Percentiles rank a stretch among this genome's conserved stretches.
Evolutionary conservation across 441 rosid genomes (phyloP).

Genomic region (Gossypium laxum): DNA sequence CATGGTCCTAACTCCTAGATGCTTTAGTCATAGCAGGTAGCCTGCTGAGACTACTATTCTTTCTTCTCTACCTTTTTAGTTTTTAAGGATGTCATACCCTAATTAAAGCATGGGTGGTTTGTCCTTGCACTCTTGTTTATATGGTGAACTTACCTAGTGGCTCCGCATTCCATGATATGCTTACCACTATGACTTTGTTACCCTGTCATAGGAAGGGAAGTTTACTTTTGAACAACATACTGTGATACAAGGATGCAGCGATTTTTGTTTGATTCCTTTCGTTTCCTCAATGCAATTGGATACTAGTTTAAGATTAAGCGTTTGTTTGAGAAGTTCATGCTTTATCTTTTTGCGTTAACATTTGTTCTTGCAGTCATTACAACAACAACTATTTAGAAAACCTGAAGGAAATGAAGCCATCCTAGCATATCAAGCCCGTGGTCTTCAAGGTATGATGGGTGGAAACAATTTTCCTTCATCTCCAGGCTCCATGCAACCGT

Average conservation of each 20-base stretch:
- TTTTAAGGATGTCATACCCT: background rate
- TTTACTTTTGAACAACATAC: background rate
- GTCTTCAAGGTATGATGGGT: conserved; percentile 65
- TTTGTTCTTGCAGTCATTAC: conserved; percentile 40
- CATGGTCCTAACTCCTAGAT: background rate
- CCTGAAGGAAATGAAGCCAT: conserved; percentile 69
- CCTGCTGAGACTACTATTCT: background rate
- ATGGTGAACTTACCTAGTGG: background rate
- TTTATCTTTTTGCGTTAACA: background rate
- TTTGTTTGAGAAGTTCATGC: background rate
- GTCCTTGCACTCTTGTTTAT: background rate
- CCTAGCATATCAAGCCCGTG: conserved; percentile 72
- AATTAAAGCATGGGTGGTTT: background rate
- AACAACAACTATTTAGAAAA: conserved; percentile 59
- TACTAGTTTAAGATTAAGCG: background rate
- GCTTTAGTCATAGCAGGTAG: conserved; percentile 4
- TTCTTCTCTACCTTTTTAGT: background rate
- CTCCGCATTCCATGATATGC: background rate
- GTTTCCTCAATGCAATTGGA: background rate
- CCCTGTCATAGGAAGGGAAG: background rate
- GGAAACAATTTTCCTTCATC: conserved; percentile 56
- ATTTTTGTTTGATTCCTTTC: background rate
- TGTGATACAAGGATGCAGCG: background rate
- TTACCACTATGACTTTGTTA: background rate
- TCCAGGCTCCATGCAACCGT: conserved; percentile 62